Conservation (phyloP, 352 stramenopile species). For the Phytopythium sindhum region DNA sequence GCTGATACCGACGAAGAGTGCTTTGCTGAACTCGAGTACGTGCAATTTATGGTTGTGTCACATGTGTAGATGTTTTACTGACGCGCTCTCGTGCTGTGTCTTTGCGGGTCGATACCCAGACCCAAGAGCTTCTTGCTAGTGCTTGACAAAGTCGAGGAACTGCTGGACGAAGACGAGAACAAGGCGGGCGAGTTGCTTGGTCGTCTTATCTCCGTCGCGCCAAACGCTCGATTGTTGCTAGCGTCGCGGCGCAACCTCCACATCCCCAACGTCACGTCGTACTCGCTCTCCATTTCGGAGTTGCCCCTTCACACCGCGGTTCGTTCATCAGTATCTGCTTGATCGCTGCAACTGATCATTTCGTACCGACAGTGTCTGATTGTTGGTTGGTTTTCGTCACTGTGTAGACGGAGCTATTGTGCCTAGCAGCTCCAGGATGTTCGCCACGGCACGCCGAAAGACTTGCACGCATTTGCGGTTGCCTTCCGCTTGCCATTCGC, state of each 20-base stretch:
- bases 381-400: background rate
- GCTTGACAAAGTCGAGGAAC: constrained; percentile 76
- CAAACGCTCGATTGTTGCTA: constrained; percentile 62
- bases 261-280: constrained; percentile 74
- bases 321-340: constrained; percentile 4
- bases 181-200: constrained; percentile 67
- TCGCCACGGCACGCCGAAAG: constrained; percentile 55
- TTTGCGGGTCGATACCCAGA: constrained; percentile 16
- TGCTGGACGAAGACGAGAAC: constrained; percentile 73
- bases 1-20: constrained; percentile 76
- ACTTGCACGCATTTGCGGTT: constrained; percentile 71
- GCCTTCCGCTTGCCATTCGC: constrained; percentile 76
- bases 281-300: constrained; percentile 73
- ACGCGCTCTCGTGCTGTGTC: constrained; percentile 4
- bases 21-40: constrained; percentile 64
- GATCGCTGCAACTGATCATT: background rate
- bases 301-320: constrained; percentile 69
- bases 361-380: background rate
- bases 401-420: constrained; percentile 60
- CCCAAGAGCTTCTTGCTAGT: constrained; percentile 69
- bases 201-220: constrained; percentile 67
- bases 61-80: background rate
- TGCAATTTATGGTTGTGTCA: background rate
- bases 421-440: constrained; percentile 60
- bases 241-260: constrained; percentile 69